Conservation (phyloP, 2,329 filamentous ascomycete genomes). For the Coniella vitis region DNA sequence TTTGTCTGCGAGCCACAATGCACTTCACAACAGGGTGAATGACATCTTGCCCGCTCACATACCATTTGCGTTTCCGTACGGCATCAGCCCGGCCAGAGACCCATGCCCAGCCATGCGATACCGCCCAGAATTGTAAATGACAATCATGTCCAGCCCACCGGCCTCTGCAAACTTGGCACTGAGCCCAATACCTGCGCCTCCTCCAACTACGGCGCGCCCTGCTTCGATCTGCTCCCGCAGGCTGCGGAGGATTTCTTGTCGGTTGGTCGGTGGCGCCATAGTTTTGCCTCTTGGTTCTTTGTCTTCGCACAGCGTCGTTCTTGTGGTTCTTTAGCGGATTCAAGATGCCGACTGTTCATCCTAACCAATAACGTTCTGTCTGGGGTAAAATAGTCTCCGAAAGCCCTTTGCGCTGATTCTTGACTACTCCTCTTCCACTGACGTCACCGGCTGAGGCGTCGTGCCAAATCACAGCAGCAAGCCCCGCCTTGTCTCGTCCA, state of each 20-base stretch:
- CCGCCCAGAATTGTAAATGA: constrained; percentile 66
- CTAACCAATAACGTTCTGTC: neutral
- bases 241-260: constrained; percentile 46
- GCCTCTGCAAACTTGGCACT: constrained; percentile 65
- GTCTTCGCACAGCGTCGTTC: too few species aligned
- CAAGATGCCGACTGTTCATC: too few species aligned
- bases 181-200: constrained; percentile 62
- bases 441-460: constrained; percentile 2
- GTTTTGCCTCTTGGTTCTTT: constrained; percentile 7
- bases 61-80: constrained; percentile 60
- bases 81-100: constrained; percentile 63
- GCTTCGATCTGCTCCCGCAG: constrained; percentile 48
- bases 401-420: neutral
- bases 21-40: neutral
- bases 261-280: constrained; percentile 52
- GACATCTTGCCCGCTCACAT: neutral
- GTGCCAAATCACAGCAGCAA: too few species aligned
- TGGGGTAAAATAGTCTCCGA: neutral
- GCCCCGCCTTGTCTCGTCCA: constrained; percentile 3
- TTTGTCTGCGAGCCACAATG: neutral
- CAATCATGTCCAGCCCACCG: constrained; percentile 62
- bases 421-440: neutral
- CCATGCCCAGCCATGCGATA: constrained; percentile 68
- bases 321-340: too few species aligned
- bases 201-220: constrained; percentile 57